Evolutionary conservation across 1,284 basidiomycete genomes (phyloP).

Genomic region (Vanrija pseudolonga): DNA sequence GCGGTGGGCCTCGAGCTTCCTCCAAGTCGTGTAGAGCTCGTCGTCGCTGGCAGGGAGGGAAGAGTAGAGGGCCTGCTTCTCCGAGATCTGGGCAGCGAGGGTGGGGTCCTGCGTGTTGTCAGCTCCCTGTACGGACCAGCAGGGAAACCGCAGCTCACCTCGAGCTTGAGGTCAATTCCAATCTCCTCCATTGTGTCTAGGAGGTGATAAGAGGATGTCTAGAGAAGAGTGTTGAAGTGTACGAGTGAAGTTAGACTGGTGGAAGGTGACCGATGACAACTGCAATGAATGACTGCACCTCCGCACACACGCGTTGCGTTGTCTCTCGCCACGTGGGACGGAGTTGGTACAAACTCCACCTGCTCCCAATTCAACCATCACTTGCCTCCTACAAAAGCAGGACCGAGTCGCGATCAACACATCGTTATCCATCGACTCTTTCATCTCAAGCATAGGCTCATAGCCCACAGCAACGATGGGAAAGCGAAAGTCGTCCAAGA

Average conservation of each 20-base stretch:
- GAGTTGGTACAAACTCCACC: conserved; percentile 24
- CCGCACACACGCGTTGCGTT: too few species aligned
- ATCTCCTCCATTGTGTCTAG: conserved; percentile 51
- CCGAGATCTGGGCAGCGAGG: conserved; percentile 77
- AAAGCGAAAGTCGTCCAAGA: conserved; percentile 47
- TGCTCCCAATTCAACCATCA: not conserved
- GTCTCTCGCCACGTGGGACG: conserved; percentile 3
- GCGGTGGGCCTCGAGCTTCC: conserved; percentile 85
- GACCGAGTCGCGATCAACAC: not conserved
- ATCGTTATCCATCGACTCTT: not conserved
- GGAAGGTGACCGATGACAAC: too few species aligned
- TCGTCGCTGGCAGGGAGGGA: conserved; percentile 75
- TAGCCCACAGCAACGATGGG: conserved; percentile 31
- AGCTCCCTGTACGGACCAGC: not conserved
- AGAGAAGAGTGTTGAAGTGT: not conserved
- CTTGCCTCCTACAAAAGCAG: not conserved
- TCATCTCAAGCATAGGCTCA: not conserved
- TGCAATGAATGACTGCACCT: conserved; percentile 5
- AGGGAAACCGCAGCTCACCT: conserved; percentile 53
- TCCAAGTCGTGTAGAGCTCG: conserved; percentile 92
- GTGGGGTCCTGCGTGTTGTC: conserved; percentile 70
- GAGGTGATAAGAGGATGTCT: not conserved
- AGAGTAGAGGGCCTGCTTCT: conserved; percentile 79
- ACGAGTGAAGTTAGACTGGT: not conserved
- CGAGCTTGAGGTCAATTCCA: conserved; percentile 74